Conservation (phyloP, 129 eudicot genomes). For the Calendula officinalis region DNA sequence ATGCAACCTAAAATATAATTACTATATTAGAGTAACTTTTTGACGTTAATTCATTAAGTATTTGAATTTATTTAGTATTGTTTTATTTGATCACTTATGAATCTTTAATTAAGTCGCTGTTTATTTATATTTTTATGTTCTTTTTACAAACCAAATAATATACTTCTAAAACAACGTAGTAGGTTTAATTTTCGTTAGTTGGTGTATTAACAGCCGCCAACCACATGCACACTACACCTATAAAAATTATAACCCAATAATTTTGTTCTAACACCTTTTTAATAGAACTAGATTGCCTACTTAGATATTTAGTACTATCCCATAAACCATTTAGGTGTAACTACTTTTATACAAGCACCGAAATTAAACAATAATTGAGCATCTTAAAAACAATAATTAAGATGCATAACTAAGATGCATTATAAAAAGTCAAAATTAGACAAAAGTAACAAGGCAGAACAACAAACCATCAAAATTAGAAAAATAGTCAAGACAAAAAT, state of each 20-base stretch:
- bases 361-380: background rate
- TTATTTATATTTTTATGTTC: too few relatives aligned
- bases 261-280: background rate
- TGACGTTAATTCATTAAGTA: too few relatives aligned
- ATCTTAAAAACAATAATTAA: background rate
- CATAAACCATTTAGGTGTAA: background rate
- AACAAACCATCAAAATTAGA: slow-evolving; percentile 16
- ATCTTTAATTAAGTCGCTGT: too few relatives aligned
- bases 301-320: background rate
- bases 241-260: slow-evolving; percentile 1
- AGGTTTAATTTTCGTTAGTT: background rate
- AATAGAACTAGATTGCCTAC: background rate
- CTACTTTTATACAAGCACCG: background rate
- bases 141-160: too few relatives aligned
- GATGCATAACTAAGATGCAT: too few relatives aligned
- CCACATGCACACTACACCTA: background rate
- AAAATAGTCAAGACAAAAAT: background rate
- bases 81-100: too few relatives aligned
- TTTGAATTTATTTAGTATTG: too few relatives aligned
- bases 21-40: too few relatives aligned
- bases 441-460: background rate
- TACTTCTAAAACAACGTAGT: background rate
- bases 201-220: background rate
- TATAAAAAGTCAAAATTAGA: too few relatives aligned
- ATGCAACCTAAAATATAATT: too few relatives aligned